A percentile compares a stretch with the other conserved stretches of the same genome.
Evolutionary conservation across 1,284 basidiomycete genomes (phyloP).

Genomic region (Naganishia cerealis): DNA sequence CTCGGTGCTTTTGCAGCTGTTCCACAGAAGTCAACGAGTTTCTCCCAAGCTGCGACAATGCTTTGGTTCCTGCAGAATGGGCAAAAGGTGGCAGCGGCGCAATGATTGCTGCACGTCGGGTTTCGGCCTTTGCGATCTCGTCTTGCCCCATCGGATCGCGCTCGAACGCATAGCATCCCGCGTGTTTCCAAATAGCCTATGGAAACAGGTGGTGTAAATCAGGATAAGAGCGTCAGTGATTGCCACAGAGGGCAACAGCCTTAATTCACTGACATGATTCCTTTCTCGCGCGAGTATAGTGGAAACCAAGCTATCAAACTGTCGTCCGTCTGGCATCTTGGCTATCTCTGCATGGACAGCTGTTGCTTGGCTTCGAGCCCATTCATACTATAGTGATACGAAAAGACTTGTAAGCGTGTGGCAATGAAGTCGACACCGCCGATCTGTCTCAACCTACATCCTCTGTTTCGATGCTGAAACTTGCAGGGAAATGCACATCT

Average conservation of each 20-base stretch:
- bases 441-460: not conserved
- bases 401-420: not conserved
- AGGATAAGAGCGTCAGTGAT: not conserved
- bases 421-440: not conserved
- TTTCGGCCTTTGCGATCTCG: conserved; percentile 18
- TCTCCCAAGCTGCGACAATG: conserved; percentile 13
- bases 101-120: conserved; percentile 10
- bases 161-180: conserved; percentile 17
- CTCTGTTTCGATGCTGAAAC: conserved; percentile 13
- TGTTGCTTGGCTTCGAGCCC: conserved; percentile 16
- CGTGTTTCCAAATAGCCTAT: conserved; percentile 26
- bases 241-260: not conserved
- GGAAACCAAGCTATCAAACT: conserved; percentile 21
- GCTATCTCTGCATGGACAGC: conserved; percentile 6
- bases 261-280: conserved; percentile 10
- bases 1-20: conserved; percentile 24
- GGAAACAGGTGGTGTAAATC: not conserved
- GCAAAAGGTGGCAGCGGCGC: conserved; percentile 22
- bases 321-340: conserved; percentile 14
- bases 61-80: conserved; percentile 19
- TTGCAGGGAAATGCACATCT: conserved; percentile 17
- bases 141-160: conserved; percentile 5
- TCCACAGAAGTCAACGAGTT: conserved; percentile 23
- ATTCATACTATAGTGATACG: conserved; percentile 9
- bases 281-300: conserved; percentile 16